These are phyloP conservation scores for Dictyostelium purpureum DNA, from an alignment of 78 protist species.

Conservation along the genomic window DNA sequence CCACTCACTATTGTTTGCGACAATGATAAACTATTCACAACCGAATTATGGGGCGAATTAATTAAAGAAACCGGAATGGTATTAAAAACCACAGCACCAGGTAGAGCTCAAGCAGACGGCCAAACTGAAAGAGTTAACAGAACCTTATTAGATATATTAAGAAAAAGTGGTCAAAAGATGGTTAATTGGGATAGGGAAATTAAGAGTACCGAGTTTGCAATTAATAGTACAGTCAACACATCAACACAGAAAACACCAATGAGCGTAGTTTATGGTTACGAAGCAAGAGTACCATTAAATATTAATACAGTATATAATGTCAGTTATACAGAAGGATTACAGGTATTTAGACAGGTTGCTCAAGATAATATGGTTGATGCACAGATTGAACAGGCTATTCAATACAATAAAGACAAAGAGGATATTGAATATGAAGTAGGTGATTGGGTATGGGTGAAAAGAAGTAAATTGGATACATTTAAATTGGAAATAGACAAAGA, in stretches of 20 bases:
- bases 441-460: not conserved
- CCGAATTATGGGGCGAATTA: conserved; percentile 33
- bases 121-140: too few species aligned
- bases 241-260: conserved; percentile 7
- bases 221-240: not conserved
- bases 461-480: not conserved
- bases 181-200: too few species aligned
- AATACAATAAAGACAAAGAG: not conserved
- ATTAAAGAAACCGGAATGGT: too few species aligned
- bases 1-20: conserved; percentile 13
- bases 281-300: conserved; percentile 18
- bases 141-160: too few species aligned
- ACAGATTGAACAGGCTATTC: not conserved
- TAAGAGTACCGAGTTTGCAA: not conserved
- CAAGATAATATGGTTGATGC: conserved; percentile 2
- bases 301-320: not conserved
- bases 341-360: not conserved
- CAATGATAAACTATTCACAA: conserved; percentile 6
- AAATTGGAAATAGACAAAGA: not conserved
- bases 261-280: not conserved
- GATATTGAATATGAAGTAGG: not conserved
- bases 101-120: too few species aligned
- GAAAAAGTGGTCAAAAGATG: too few species aligned
- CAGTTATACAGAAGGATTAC: not conserved
- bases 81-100: too few species aligned